phyloP scores from a whole-genome alignment of 176 grass and related monocot genomes.

The Leersia perrieri region DNA sequence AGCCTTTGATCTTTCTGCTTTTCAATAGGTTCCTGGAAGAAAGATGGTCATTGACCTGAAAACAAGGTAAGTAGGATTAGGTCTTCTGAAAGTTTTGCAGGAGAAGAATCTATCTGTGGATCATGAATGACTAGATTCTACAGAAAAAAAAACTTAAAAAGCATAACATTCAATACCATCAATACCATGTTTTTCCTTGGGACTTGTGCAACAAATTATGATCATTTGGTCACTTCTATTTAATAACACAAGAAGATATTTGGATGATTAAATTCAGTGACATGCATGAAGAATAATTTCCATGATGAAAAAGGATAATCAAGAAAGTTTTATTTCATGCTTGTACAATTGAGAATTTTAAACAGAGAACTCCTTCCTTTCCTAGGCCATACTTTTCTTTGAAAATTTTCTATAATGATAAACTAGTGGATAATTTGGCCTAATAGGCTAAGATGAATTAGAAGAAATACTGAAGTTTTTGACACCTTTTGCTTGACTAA shows the following conservation, averaged over 20 bases:
- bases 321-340: neutral
- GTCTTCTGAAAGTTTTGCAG: neutral
- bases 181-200: neutral
- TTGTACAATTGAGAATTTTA: conserved; percentile 13
- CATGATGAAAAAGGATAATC: neutral
- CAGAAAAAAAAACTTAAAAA: neutral
- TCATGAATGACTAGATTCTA: neutral
- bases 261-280: conserved; percentile 2
- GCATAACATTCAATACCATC: neutral
- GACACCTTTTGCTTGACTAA: conserved; percentile 27
- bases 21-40: neutral
- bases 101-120: neutral
- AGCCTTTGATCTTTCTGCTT: conserved; percentile 24
- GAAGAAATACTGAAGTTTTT: neutral
- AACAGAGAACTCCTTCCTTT: conserved; percentile 6
- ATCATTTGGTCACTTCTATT: neutral
- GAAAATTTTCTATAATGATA: neutral
- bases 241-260: neutral
- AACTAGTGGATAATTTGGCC: neutral
- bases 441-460: neutral
- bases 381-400: conserved; percentile 4
- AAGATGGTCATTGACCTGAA: conserved; percentile 21
- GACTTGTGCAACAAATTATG: no score
- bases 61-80: conserved; percentile 13
- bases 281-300: neutral